Base-by-base conservation (phyloP, 805 yeast genomes). In the Naumovozyma dairenensis region DNA sequence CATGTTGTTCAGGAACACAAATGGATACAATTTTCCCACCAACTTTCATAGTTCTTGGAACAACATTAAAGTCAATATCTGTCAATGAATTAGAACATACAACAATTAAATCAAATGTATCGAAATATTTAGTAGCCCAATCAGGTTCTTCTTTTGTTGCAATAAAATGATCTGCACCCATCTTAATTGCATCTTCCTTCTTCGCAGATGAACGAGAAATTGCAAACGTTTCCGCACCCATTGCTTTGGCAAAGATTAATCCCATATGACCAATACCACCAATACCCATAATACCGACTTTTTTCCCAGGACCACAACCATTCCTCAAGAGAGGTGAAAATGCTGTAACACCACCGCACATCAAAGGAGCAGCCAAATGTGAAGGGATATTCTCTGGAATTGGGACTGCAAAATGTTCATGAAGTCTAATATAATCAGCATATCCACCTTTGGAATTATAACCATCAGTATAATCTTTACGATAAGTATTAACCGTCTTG, bases 321-420 rank as follows among this genome's bases (percentile, higher is more conserved):
- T 63, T 62, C 54, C 77, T 64, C 36, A 70, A 62, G 45, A 81
- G 57, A 37, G 89, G 89, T 10, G 82, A 70, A 60, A 62, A 80
- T 12, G 75, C 77, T 12, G 89, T 80, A 53, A 77, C 61, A 33
- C 89, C 89, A 36, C 84, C 89, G 63, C 92, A 80, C 60, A 79
- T 58, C 60, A 80, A 62, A 34, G 89, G 87, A 3, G 85, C 86
- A 18, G 75, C 84, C 25, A 66, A 60, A 24, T 66, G 71, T 25
- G 72, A 62, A 27, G 69, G 63, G 25, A 76, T 48, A 15, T 48
- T 57, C 10, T 71, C 72, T 25, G 89, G 87, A 38, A 80, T 69
- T 31, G 73, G 73, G 62, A 79, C 68, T 2, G 67, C 78, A 52
- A 74, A 74, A 38, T 67, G 65, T 53, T 76, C 80, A 53, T 74